Evolutionary conservation across 139 green algal species (phyloP), one percentile per base, ranked within the genome.

Genomic region (Pseudopediastrum boryanum): DNA sequence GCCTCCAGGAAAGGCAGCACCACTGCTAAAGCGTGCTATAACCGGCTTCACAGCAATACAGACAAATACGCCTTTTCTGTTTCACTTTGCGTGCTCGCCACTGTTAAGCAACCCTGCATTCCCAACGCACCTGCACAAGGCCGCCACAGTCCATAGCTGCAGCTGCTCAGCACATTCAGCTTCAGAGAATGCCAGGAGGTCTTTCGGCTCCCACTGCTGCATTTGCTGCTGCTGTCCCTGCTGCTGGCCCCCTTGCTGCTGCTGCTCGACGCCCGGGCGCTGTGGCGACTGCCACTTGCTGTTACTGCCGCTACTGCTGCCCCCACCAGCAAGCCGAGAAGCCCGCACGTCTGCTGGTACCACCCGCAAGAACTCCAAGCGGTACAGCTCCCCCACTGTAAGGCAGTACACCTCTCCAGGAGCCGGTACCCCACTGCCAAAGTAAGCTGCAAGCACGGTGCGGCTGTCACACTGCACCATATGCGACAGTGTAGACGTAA

Each of bases 101-200:
- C n/a, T n/a, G n/a, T n/a, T n/a, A n/a, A n/a, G n/a, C n/a, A 4
- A 9, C n/a, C 7, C 4, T 41, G 21, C 39, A 27, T 42, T 13
- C 58, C 54, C 4, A 21, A 36, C 68, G 3, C 58, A 86, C 85
- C 85, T 85, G 81, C 90, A 95, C 71, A 98, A 87, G 2, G 85
- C 81, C 4, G 90, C 85, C 6, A 95, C 84, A 16, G 90, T 84
- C 94, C 94, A 98, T 33, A 71, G 54, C 59, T 78, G 62, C 36
- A 85, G 71, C 66, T 75, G 82, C 59, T 84, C 63, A 21, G 82
- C 83, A 46, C 85, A 78, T 71, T 93, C 87, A 4, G 80, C 86
- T 61, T 91, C 86, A 12, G 85, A 83, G 21, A 81, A 83, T 3
- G 58, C 61, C 21, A 78, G 33, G 48, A 77, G 70, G 2, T 75